These are phyloP conservation scores for Xylariaceae sp. DNA, from an alignment of 2,329 filamentous ascomycete species.

Conservation along the genomic window DNA sequence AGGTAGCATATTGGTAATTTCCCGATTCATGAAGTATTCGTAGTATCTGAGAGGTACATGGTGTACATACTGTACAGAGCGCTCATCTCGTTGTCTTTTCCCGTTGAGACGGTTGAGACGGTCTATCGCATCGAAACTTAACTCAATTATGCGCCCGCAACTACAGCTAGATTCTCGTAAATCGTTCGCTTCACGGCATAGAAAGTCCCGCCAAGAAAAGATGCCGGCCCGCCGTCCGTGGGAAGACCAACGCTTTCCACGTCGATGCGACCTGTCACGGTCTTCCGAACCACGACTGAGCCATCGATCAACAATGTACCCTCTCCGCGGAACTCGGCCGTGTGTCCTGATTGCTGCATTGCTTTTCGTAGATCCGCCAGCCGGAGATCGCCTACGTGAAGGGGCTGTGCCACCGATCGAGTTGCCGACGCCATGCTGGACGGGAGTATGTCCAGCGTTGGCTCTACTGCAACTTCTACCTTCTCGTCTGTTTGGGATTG, in stretches of 20 bases:
- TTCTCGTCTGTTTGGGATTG: constrained; percentile 17
- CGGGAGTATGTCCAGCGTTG: constrained; percentile 53
- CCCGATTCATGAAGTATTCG: no score
- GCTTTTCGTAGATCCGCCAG: constrained; percentile 82
- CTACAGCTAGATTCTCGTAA: constrained; percentile 89
- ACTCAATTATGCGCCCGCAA: constrained; percentile 61
- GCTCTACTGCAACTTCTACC: constrained; percentile 33
- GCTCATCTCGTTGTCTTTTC: neutral
- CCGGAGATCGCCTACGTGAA: constrained; percentile 90
- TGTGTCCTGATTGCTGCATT: constrained; percentile 78
- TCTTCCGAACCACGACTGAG: constrained; percentile 83
- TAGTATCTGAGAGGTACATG: neutral
- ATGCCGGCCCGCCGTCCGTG: constrained; percentile 37
- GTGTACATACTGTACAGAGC: neutral
- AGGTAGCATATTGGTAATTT: no score
- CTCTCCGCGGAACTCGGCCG: constrained; percentile 88
- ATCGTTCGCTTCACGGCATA: constrained; percentile 86
- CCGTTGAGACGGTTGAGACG: no score
- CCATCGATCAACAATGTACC: constrained; percentile 88
- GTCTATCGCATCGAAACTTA: no score
- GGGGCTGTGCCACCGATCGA: constrained; percentile 73
- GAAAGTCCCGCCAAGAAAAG: constrained; percentile 62
- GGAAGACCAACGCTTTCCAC: constrained; percentile 70
- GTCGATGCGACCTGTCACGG: constrained; percentile 79
- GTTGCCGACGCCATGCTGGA: constrained; percentile 64